phyloP scores from a whole-genome alignment of 495 filamentous ascomycete genomes.

The Delitschia confertaspora region DNA sequence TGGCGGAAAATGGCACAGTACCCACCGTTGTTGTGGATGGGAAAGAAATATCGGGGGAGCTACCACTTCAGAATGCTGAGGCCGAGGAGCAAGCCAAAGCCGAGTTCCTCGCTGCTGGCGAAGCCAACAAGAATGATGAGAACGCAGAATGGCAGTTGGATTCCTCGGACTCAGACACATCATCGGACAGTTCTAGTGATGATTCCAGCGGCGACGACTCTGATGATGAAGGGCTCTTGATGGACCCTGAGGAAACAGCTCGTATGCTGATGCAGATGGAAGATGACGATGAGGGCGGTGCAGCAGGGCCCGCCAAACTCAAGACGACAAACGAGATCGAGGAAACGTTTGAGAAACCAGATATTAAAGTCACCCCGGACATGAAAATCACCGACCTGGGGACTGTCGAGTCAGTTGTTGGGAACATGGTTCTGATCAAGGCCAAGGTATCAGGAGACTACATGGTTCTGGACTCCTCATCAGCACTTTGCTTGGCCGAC shows the following conservation, averaged over 20 bases:
- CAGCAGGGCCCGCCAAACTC: constrained; percentile 47
- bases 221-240: constrained; percentile 52
- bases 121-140: constrained; percentile 47
- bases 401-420: constrained; percentile 60
- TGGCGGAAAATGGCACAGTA: no score
- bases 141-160: constrained; percentile 67
- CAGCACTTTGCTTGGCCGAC: constrained; percentile 72
- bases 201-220: constrained; percentile 50
- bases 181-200: constrained; percentile 31
- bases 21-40: no score
- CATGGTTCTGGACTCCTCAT: constrained; percentile 71
- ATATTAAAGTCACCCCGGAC: constrained; percentile 60
- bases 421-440: constrained; percentile 67
- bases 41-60: no score
- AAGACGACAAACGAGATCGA: constrained; percentile 60
- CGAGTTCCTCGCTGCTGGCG: constrained; percentile 36
- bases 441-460: constrained; percentile 71
- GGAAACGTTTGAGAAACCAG: constrained; percentile 60
- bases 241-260: constrained; percentile 69
- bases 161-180: constrained; percentile 44
- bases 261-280: constrained; percentile 71
- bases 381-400: constrained; percentile 71
- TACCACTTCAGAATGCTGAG: no score
- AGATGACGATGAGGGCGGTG: constrained; percentile 61
- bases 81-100: constrained; percentile 19